Percentiles rank a stretch among this genome's conserved stretches.
Conservation (phyloP, 2,329 filamentous ascomycete species). For the Davidsoniella virescens region DNA sequence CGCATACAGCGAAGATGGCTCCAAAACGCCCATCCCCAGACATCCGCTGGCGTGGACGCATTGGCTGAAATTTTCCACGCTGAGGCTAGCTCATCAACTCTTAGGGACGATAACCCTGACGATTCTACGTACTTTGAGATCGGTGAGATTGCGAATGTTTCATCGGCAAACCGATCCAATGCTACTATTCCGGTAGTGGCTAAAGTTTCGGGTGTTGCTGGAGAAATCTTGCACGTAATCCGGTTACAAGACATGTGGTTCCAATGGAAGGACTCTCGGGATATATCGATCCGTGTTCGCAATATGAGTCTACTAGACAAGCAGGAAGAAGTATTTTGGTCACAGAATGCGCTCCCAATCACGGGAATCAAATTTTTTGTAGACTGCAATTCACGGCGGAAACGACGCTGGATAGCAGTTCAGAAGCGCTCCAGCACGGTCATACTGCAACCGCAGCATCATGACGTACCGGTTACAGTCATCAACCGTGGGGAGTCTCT, state of each 20-base stretch:
- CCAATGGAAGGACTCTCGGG: slow-evolving; percentile 34
- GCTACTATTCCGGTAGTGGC: slow-evolving; percentile 25
- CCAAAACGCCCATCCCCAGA: slow-evolving; percentile 33
- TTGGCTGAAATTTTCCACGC: slow-evolving; percentile 22
- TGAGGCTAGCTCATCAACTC: slow-evolving; percentile 15
- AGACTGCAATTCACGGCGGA: slow-evolving; percentile 21
- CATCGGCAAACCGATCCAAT: slow-evolving; percentile 14
- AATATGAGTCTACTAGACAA: slow-evolving; percentile 25
- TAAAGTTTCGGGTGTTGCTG: slow-evolving; percentile 37
- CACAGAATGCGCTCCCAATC: slow-evolving; percentile 33
- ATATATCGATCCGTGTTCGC: slow-evolving; percentile 30
- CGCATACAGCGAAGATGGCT: slow-evolving; percentile 33
- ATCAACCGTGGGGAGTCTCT: slow-evolving; percentile 2
- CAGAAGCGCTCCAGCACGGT: slow-evolving; percentile 36
- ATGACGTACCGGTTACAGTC: slow-evolving; percentile 21
- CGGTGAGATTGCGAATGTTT: slow-evolving; percentile 35
- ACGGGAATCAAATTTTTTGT: slow-evolving; percentile 33
- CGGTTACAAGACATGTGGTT: slow-evolving; percentile 33
- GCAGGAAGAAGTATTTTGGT: slow-evolving; percentile 38
- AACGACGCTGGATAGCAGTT: slow-evolving; percentile 34
- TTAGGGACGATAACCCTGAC: background rate
- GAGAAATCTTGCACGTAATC: slow-evolving; percentile 40
- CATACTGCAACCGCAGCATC: slow-evolving; percentile 35
- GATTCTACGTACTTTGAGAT: slow-evolving; percentile 28
- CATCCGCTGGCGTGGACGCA: slow-evolving; percentile 24